Percentiles rank a stretch among this genome's conserved stretches.
These are phyloP conservation scores for Ceratocystis huliohia DNA, from an alignment of 2,329 filamentous ascomycete genomes.

Conservation along the genomic window DNA sequence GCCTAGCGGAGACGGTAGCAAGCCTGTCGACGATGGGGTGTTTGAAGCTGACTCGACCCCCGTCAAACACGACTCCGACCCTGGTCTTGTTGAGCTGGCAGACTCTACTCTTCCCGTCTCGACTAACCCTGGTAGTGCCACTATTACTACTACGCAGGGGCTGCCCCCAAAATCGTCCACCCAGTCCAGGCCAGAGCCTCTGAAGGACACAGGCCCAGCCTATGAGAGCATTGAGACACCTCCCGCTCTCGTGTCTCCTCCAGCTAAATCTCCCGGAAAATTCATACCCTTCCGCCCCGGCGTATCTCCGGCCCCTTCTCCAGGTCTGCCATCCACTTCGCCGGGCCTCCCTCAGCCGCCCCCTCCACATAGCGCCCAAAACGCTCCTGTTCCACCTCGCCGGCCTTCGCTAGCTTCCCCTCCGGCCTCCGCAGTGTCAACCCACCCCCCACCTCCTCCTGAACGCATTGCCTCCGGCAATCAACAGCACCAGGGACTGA, in stretches of 20 bases:
- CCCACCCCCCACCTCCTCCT: background rate
- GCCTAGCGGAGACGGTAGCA: background rate
- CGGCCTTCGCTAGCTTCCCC: constrained; percentile 1
- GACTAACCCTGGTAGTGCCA: background rate
- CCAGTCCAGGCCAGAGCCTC: background rate
- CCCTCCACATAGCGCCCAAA: background rate
- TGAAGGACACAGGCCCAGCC: background rate
- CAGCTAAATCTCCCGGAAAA: background rate
- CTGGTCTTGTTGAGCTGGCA: background rate
- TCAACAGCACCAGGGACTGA: background rate
- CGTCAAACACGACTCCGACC: background rate
- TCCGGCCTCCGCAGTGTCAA: background rate
- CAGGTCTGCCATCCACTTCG: background rate
- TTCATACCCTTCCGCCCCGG: constrained; percentile 17
- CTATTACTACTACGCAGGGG: background rate
- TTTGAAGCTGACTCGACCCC: constrained; percentile 7
- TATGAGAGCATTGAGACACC: background rate
- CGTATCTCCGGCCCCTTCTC: constrained; percentile 1
- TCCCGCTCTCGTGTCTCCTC: background rate
- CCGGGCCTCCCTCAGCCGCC: background rate
- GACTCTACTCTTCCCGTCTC: background rate
- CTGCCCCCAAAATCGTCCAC: background rate
- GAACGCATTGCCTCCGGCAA: background rate
- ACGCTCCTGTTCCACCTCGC: background rate
- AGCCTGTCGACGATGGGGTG: background rate